Evolutionary conservation across 306 rosid genomes (phyloP), one percentile per base, ranked within the genome.

Genomic region (Pueraria montana): DNA sequence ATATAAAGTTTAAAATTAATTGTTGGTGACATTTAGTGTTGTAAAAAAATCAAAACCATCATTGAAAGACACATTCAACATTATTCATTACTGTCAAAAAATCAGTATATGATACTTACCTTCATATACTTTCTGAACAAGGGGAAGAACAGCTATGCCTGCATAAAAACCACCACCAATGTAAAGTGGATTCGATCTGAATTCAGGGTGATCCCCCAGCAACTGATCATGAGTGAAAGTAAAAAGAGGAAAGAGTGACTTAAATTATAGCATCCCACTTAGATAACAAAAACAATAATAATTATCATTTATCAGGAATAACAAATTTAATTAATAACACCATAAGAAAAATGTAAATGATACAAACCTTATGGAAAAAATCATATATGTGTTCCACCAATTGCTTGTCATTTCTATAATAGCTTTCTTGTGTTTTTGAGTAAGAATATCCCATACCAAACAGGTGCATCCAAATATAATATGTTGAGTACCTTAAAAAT

Each of bases 381-480:
- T 40, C 59, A 27, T 61, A 77, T 0, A 14, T n/a, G 11, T 45
- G 10, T 17, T 62, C 58, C 36, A 43, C 55, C 74, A 3, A 16
- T 17, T 24, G 48, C 5, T 16, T 18, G 81, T 77, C 81, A 30
- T 45, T 30, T 7, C 21, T 59, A 61, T 77, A 77, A 49, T 83
- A 83, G 5, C 67, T 79, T 46, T 77, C 17, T 36, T 58, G 82
- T 2, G 82, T 69, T 69, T 59, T 46, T 48, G 83, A 70, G 73
- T 77, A 77, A 38, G 86, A 83, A 48, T 59, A 83, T 38, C 87
- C 83, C 3, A 83, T 23, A 20, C 76, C 83, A 38, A 38, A 83
- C 80, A 8, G 87, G 87, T 5, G 48, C 62, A 20, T 83, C 83
- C 4, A 82, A 20, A 18, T 73, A 73, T 18, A 73, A 48, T 21